Conservation (phyloP, 768 basidiomycete species). For the Lepiota venenata region DNA sequence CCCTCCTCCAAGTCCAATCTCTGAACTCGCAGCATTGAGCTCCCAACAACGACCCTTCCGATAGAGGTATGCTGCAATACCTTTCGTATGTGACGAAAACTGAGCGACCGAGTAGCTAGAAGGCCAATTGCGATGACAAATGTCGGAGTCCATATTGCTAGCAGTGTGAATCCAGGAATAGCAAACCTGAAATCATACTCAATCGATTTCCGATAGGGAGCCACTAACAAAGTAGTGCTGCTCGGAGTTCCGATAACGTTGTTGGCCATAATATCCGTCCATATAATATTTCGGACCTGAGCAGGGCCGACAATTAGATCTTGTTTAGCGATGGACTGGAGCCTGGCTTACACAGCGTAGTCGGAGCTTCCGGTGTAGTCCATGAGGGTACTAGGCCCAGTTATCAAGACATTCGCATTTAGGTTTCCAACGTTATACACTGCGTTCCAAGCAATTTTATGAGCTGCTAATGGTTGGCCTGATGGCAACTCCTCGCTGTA, state of each 20-base stretch:
- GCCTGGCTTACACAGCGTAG: not conserved
- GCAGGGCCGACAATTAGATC: not conserved
- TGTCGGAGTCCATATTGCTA: not conserved
- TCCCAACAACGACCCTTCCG: not conserved
- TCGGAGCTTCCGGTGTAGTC: slow-evolving; percentile 3
- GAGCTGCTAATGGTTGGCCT: not conserved
- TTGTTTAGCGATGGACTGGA: not conserved
- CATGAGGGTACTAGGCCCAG: not conserved
- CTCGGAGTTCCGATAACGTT: not conserved
- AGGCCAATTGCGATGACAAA: not conserved
- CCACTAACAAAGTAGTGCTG: not conserved
- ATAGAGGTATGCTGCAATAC: slow-evolving; percentile 1
- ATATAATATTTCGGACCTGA: not conserved
- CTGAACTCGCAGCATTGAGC: not conserved
- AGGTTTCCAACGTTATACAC: not conserved
- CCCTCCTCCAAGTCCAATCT: not conserved
- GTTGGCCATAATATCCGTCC: slow-evolving; percentile 5
- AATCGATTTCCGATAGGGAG: not conserved
- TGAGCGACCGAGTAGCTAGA: not conserved
- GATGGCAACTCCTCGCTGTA: not conserved
- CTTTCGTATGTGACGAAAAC: not conserved
- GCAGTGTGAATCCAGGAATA: slow-evolving; percentile 2
- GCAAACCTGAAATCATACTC: slow-evolving; percentile 6
- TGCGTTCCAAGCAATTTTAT: not conserved
- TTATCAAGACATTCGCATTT: too few relatives aligned